phyloP scores from a whole-genome alignment of 1,284 basidiomycete species.

The Irpex sp. region DNA sequence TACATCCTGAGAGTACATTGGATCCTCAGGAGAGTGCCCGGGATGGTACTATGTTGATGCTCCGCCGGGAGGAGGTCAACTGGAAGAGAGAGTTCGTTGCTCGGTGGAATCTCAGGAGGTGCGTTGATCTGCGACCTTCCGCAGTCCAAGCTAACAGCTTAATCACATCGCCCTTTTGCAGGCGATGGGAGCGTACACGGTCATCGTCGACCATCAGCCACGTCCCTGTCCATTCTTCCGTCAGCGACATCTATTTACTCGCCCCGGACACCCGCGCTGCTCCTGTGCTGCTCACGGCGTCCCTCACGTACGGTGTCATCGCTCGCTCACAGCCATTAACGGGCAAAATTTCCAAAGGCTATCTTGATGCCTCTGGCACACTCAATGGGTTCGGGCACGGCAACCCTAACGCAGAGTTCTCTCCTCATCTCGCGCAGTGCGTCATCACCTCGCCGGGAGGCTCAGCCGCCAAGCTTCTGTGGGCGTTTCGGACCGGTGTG shows the following conservation, averaged over 20 bases:
- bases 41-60: slow-evolving; percentile 33
- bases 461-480: slow-evolving; percentile 63
- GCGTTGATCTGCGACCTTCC: slow-evolving; percentile 10
- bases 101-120: slow-evolving; percentile 53
- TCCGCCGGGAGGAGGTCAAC: slow-evolving; percentile 49
- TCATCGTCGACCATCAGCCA: slow-evolving; percentile 52
- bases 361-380: slow-evolving; percentile 61
- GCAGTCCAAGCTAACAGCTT: too few relatives aligned
- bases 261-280: slow-evolving; percentile 29
- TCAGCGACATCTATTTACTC: slow-evolving; percentile 55
- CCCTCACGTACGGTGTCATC: slow-evolving; percentile 67
- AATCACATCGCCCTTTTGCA: slow-evolving; percentile 20
- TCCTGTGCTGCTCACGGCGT: slow-evolving; percentile 51
- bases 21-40: slow-evolving; percentile 14
- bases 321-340: slow-evolving; percentile 69
- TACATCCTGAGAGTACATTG: slow-evolving; percentile 56
- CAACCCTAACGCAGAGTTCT: slow-evolving; percentile 75
- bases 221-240: slow-evolving; percentile 49
- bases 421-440: slow-evolving; percentile 59
- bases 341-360: slow-evolving; percentile 69
- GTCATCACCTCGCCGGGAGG: slow-evolving; percentile 58
- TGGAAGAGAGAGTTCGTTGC: slow-evolving; percentile 68
- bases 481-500: slow-evolving; percentile 73
- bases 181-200: slow-evolving; percentile 69
- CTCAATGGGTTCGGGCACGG: slow-evolving; percentile 57